Conservation (phyloP, 2,329 filamentous ascomycete genomes). For the Curvularia lunata region DNA sequence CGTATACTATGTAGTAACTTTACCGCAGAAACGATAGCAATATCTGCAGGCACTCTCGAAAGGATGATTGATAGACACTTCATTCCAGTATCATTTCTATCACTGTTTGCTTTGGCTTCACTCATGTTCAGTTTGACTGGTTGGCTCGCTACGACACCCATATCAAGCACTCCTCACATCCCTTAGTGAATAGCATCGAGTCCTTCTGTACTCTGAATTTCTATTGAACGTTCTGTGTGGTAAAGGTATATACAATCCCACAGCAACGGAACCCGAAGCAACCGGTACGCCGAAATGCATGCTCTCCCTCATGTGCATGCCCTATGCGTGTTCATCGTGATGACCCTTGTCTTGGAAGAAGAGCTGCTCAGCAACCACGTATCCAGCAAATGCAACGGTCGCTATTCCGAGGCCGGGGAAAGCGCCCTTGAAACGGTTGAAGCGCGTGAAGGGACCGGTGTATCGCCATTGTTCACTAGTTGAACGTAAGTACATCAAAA, state of each 20-base stretch:
- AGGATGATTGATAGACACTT: neutral
- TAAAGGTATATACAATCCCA: conserved; percentile 47
- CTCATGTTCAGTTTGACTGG: neutral
- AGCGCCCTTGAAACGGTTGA: conserved; percentile 83
- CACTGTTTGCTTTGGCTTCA: neutral
- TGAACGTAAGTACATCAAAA: conserved; percentile 24
- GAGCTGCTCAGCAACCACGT: conserved; percentile 87
- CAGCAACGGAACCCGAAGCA: conserved; percentile 34
- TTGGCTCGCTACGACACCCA: neutral
- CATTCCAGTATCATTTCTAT: too few relatives aligned
- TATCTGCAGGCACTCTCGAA: neutral
- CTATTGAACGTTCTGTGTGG: conserved; percentile 27
- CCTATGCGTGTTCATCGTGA: conserved; percentile 25
- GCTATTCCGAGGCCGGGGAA: conserved; percentile 94
- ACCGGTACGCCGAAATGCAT: conserved; percentile 38
- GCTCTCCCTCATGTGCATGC: conserved; percentile 5
- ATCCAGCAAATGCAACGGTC: conserved; percentile 85
- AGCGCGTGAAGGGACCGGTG: conserved; percentile 83
- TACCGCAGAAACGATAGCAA: neutral
- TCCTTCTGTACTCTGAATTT: neutral
- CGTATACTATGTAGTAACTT: neutral
- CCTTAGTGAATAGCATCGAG: neutral
- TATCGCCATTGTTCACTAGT: conserved; percentile 93
- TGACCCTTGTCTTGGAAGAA: conserved; percentile 72
- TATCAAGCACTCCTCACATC: neutral